Evolutionary conservation across 257 asterid genomes (phyloP).

Genomic region (Thymus quinquecostatus): DNA sequence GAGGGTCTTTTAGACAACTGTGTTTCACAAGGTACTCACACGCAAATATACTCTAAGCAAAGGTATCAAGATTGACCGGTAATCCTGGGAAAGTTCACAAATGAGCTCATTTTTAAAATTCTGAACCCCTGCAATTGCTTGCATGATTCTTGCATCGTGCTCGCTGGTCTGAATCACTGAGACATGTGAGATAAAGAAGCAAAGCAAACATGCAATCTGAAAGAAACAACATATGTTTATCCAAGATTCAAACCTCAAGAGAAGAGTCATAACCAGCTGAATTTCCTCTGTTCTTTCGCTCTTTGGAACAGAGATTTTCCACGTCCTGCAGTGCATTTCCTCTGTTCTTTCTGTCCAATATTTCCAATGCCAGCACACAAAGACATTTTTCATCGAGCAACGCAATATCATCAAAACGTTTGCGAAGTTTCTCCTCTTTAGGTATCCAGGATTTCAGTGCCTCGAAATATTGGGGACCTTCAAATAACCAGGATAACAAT

Average conservation of each 20-base stretch:
- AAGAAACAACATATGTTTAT: no score
- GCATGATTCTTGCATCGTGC: conserved; percentile 86
- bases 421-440: conserved; percentile 76
- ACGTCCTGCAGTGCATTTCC: conserved; percentile 88
- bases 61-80: conserved; percentile 68
- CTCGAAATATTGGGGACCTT: conserved; percentile 73
- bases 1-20: conserved; percentile 6
- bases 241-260: no score
- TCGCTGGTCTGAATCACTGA: no score
- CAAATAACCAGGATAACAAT: conserved; percentile 84
- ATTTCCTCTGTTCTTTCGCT: conserved; percentile 80
- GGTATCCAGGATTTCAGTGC: conserved; percentile 71
- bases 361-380: no score
- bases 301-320: conserved; percentile 86
- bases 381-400: conserved; percentile 81
- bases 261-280: conserved; percentile 52
- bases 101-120: conserved; percentile 76
- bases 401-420: conserved; percentile 71
- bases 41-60: conserved; percentile 77
- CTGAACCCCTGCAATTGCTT: conserved; percentile 67
- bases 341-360: no score
- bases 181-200: no score
- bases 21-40: no score
- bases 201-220: conserved; percentile 48
- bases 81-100: conserved; percentile 70